phyloP scores from a whole-genome alignment of 2,329 filamentous ascomycete genomes.

The Fusarium sp. region DNA sequence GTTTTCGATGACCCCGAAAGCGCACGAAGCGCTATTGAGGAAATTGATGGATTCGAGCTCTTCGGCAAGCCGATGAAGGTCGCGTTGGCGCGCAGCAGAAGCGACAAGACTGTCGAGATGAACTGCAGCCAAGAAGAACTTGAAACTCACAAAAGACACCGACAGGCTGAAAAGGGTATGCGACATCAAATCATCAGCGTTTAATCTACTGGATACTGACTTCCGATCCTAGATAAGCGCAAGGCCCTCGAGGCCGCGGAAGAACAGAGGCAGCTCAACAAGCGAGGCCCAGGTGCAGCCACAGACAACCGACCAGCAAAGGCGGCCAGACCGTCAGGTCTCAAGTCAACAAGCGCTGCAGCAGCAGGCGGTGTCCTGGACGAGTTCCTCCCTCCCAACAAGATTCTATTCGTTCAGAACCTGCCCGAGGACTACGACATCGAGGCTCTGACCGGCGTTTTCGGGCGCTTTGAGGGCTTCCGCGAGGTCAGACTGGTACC shows the following conservation, averaged over 20 bases:
- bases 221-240: conserved; percentile 66
- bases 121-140: conserved; percentile 81
- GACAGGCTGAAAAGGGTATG: conserved; percentile 88
- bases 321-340: conserved; percentile 64
- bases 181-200: not conserved
- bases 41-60: conserved; percentile 89
- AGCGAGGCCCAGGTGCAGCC: conserved; percentile 62
- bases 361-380: conserved; percentile 83
- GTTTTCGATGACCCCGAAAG: conserved; percentile 84
- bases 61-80: conserved; percentile 91
- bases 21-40: conserved; percentile 83
- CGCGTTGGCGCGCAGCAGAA: conserved; percentile 80
- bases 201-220: not conserved
- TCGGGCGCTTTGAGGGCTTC: conserved; percentile 91
- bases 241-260: conserved; percentile 83
- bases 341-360: conserved; percentile 76
- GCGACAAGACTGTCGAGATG: conserved; percentile 83
- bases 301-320: conserved; percentile 68
- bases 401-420: conserved; percentile 93
- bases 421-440: conserved; percentile 85
- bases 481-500: conserved; percentile 90
- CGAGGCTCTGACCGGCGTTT: conserved; percentile 79
- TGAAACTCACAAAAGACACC: conserved; percentile 82
- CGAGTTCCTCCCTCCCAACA: conserved; percentile 97
- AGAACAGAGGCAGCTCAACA: conserved; percentile 79